Conservation (phyloP, 495 filamentous ascomycete species). For the Podospora bellae-mahoneyi region DNA sequence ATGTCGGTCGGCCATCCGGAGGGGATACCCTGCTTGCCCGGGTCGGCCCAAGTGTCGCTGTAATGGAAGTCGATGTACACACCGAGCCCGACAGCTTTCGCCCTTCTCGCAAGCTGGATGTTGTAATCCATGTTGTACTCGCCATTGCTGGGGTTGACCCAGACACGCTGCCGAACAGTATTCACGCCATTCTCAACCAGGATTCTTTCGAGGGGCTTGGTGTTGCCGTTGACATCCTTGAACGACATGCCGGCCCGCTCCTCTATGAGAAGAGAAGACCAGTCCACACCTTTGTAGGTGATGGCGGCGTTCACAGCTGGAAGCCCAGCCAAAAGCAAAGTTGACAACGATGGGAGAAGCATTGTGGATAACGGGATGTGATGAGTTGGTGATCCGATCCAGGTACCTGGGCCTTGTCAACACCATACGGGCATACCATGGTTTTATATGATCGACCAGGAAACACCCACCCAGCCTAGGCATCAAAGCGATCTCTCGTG, state of each 20-base stretch:
- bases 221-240: slow-evolving; percentile 52
- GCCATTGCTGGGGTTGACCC: slow-evolving; percentile 66
- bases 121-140: slow-evolving; percentile 69
- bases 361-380: slow-evolving; percentile 14
- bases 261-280: slow-evolving; percentile 65
- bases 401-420: background rate
- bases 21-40: slow-evolving; percentile 50
- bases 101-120: slow-evolving; percentile 60
- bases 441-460: background rate
- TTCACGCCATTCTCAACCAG: slow-evolving; percentile 62
- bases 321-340: slow-evolving; percentile 21
- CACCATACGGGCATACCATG: background rate
- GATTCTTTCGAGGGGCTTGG: slow-evolving; percentile 59
- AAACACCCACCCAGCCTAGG: background rate
- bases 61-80: slow-evolving; percentile 71
- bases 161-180: slow-evolving; percentile 67
- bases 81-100: slow-evolving; percentile 58
- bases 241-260: slow-evolving; percentile 60
- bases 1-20: slow-evolving; percentile 59
- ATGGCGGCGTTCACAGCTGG: slow-evolving; percentile 43
- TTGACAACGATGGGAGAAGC: slow-evolving; percentile 18
- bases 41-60: slow-evolving; percentile 61
- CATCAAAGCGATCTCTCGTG: slow-evolving; percentile 1
- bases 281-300: slow-evolving; percentile 66
- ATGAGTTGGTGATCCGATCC: background rate